phyloP scores from a whole-genome alignment of 345 rosid species.

The Rhodomyrtus tomentosa region DNA sequence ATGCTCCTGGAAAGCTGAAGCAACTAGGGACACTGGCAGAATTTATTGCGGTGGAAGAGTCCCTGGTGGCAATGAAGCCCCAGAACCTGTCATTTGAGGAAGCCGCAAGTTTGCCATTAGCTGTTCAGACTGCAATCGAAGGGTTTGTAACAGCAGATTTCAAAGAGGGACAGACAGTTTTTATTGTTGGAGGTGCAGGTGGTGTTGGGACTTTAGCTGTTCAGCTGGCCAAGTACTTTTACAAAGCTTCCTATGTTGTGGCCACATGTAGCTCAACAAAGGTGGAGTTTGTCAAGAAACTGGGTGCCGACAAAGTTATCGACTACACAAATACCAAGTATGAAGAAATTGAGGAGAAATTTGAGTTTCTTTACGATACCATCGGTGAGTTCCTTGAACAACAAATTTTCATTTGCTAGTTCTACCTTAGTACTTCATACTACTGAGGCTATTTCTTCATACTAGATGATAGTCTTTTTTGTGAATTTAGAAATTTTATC shows the following conservation, averaged over 20 bases:
- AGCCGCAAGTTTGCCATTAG: slow-evolving; percentile 44
- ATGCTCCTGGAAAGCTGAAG: slow-evolving; percentile 14
- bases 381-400: slow-evolving; percentile 7
- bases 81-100: slow-evolving; percentile 28
- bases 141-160: slow-evolving; percentile 27
- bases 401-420: not conserved
- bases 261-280: slow-evolving; percentile 32
- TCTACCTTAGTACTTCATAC: not conserved
- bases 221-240: slow-evolving; percentile 30
- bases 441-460: not conserved
- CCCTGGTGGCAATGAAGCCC: slow-evolving; percentile 26
- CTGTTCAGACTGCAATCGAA: slow-evolving; percentile 34
- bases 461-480: not conserved
- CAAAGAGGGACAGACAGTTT: slow-evolving; percentile 16
- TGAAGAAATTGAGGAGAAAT: slow-evolving; percentile 23
- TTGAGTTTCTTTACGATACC: slow-evolving; percentile 30
- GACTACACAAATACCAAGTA: slow-evolving; percentile 24
- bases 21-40: slow-evolving; percentile 43
- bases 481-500: not conserved
- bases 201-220: slow-evolving; percentile 35
- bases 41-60: slow-evolving; percentile 28
- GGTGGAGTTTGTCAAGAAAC: slow-evolving; percentile 21
- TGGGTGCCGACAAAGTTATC: slow-evolving; percentile 30
- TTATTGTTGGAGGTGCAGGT: slow-evolving; percentile 37
- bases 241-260: slow-evolving; percentile 28